Base-by-base conservation (phyloP, 2,329 filamentous ascomycete genomes). In the Aspergillus fumigatiaffinis region DNA sequence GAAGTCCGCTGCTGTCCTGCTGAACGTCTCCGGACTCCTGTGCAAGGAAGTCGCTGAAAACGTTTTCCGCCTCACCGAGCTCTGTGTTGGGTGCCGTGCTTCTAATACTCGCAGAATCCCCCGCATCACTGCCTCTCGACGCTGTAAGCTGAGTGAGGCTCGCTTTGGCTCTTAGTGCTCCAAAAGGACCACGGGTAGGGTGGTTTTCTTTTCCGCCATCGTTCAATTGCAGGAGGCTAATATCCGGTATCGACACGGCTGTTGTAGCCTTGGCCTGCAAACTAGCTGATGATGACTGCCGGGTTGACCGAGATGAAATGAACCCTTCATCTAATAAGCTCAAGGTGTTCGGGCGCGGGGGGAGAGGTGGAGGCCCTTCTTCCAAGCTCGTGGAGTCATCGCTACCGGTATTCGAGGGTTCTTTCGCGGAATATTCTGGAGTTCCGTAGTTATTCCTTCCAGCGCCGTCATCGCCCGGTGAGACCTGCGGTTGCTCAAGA, bases 201-300 rank as follows among this genome's bases (percentile, higher is more conserved):
- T 88, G 88, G 1, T 84, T 87, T 41, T 88, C 87, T 58, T 85
- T 81, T 21, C 84, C 84, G 58, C 84, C 86, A 70, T 91, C 89
- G 10, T 85, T 86, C 61, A 89, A 88, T 1, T 87, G 86, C 51
- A 92, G 81, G 0, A 89, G 90, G 65, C 91, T 88, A 55, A 92
- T 87, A 63, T 93, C 92, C 60, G 92, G 82, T 17, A 91, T 83
- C 0, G 91, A 93, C 14, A 97, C 70, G 9, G 92, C 92, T 0
- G 92, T 97, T 3, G 92, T 97, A 50, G 93, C 86, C 58, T 85
- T 86, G 1, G 88, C 86, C 56, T 78, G 76, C 25, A 81, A 65
- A 32, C 65, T 69, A 28, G 73, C 64, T 53, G 71, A 71, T 29
- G 68, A 60, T n/a, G 66, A 58, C 29, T 69, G 71, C 26, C 73